Conservation (phyloP, 2,329 filamentous ascomycete genomes). For the Cytospora leucostoma region DNA sequence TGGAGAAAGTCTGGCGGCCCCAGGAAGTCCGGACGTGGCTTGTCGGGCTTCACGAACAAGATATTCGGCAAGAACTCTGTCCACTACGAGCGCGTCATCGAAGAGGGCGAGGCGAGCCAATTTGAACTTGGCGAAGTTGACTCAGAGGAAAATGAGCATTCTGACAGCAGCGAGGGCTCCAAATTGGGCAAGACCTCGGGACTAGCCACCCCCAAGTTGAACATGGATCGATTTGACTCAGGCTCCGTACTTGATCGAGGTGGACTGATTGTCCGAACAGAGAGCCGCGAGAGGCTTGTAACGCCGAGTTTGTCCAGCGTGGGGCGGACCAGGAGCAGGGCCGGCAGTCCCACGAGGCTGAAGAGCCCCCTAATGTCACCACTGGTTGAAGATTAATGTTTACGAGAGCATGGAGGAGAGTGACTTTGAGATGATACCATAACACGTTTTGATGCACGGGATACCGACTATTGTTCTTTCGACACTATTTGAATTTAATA, state of each 20-base stretch:
- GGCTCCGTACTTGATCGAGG: conserved; percentile 60
- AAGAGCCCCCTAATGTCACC: conserved; percentile 60
- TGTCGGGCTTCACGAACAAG: conserved; percentile 58
- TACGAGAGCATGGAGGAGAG: conserved; percentile 9
- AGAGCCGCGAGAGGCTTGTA: conserved; percentile 78
- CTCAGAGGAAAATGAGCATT: conserved; percentile 64
- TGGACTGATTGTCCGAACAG: conserved; percentile 78
- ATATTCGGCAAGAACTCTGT: conserved; percentile 61
- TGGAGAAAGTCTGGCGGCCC: conserved; percentile 47
- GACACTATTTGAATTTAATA: conserved; percentile 25
- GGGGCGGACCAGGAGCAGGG: conserved; percentile 53
- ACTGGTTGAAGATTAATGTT: conserved; percentile 41
- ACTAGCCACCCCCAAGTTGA: conserved; percentile 64
- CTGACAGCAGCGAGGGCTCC: conserved; percentile 61
- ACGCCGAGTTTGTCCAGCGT: conserved; percentile 55
- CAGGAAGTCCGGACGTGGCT: conserved; percentile 47
- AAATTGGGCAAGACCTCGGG: conserved; percentile 64
- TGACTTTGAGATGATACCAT: conserved; percentile 17
- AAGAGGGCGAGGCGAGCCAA: conserved; percentile 72
- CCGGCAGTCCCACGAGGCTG: conserved; percentile 58
- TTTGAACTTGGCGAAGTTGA: conserved; percentile 76
- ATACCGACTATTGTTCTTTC: conserved; percentile 13
- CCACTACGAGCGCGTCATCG: conserved; percentile 81
- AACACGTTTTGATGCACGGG: conserved; percentile 19
- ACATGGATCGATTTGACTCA: conserved; percentile 53